A percentile compares a stretch with the other conserved stretches of the same genome.
phyloP scores from a whole-genome alignment of 2,329 filamentous ascomycete genomes.

The Hymenotorrendiella dingleyae region DNA sequence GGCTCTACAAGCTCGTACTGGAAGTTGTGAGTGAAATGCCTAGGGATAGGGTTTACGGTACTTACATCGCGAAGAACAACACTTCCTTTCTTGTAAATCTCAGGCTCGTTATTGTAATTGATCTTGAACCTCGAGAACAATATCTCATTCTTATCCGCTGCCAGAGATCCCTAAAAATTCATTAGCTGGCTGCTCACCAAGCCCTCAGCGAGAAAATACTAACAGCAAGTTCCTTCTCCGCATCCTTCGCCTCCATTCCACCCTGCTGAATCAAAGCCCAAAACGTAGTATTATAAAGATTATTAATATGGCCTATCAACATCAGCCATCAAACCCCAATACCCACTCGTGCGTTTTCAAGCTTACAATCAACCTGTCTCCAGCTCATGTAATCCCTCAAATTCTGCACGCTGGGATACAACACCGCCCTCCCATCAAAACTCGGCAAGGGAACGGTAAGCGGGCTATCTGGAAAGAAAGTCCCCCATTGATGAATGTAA shows the following conservation, averaged over 20 bases:
- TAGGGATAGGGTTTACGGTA: background rate
- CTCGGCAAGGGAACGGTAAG: constrained; percentile 73
- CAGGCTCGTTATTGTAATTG: constrained; percentile 95
- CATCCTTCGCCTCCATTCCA: constrained; percentile 68
- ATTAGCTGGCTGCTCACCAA: too few species aligned
- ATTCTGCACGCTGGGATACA: constrained; percentile 78
- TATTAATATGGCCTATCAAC: constrained; percentile 81
- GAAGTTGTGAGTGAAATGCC: background rate
- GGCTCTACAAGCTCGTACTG: constrained; percentile 68
- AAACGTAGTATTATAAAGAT: constrained; percentile 96
- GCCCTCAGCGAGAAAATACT: too few species aligned
- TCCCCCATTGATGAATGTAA: constrained; percentile 77
- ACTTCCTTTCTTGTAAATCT: constrained; percentile 90
- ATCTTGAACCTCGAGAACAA: constrained; percentile 82
- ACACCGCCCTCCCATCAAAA: constrained; percentile 88
- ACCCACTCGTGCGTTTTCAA: too few species aligned
- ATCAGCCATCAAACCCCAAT: constrained; percentile 8
- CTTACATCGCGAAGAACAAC: constrained; percentile 70
- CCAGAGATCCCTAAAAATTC: constrained; percentile 62
- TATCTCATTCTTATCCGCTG: constrained; percentile 92
- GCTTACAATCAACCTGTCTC: constrained; percentile 90
- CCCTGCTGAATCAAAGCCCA: constrained; percentile 81
- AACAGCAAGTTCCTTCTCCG: constrained; percentile 74
- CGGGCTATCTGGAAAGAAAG: constrained; percentile 64
- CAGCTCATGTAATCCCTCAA: constrained; percentile 93